Evolutionary conservation across 192 early-diverging fungal genomes (phyloP), one percentile per base, ranked within the genome.

Genomic region (Linnemannia zychae): DNA sequence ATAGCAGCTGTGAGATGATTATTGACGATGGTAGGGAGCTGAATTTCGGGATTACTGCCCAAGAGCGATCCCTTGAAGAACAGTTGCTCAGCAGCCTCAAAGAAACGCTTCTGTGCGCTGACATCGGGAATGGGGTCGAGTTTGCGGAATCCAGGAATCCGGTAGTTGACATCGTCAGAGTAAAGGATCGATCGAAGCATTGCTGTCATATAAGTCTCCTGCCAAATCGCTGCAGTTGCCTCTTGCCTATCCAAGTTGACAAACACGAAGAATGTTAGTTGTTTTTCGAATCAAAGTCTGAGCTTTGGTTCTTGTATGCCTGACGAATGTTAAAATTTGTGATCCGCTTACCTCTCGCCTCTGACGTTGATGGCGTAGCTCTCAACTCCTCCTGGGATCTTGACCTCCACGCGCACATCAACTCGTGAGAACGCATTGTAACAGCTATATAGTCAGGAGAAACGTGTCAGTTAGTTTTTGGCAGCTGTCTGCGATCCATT

Each of bases 311-410:
- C n/a, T 2, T 77, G 63, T 57, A 24, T n/a, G 13, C 0, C 49
- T 76, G 20, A 34, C 3, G 36, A 17, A 18, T 44, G 31, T 16
- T 33, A 12, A 31, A 15, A 31, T 31, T 3, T 13, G 13, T 17
- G 24, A 46, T 17, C 16, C 13, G 33, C 47, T 65, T 88, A 96
- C 96, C 91, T 93, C 82, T 99, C 98, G 46, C 98, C 98, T 18
- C 95, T 90, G 47, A 95, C 84, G 72, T 97, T 97, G 9, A 99
- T 94, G 17, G 93, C 91, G 72, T 98, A 98, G 69, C 94, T 93
- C 71, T 99, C 98, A 7, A 99, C 99, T 53, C 99, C 97, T 72
- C 99, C 99, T 16, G 99, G 99, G 82, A 99, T 99, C 74, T 96
- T 94, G 40, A 99, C 97, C 88, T 98, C 97, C n/a, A 99, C 99